Conservation (phyloP, 306 rosid genomes). For the Citrullus colocynthis region DNA sequence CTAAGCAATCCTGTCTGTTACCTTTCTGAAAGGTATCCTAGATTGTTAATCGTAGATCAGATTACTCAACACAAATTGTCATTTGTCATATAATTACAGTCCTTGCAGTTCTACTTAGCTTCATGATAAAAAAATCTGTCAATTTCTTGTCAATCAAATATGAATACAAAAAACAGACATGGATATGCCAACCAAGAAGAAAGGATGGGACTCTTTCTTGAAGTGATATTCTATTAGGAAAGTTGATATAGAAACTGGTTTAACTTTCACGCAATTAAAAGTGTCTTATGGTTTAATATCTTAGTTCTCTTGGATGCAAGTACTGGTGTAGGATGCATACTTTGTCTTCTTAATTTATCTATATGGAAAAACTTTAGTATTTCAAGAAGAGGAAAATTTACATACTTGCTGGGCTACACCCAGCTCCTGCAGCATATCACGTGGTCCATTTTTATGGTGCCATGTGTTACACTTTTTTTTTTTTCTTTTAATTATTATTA, state of each 20-base stretch:
- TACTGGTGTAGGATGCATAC: background rate
- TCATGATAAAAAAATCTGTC: background rate
- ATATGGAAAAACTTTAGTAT: too few species aligned
- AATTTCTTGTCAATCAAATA: background rate
- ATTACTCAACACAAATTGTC: background rate
- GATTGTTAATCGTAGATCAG: background rate
- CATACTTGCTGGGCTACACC: too few species aligned
- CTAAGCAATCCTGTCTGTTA: too few species aligned
- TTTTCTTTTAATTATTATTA: too few species aligned
- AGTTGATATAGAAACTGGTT: background rate
- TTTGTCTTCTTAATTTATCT: background rate
- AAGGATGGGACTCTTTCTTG: background rate
- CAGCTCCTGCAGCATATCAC: too few species aligned
- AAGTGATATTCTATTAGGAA: background rate
- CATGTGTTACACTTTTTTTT: too few species aligned
- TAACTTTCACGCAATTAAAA: background rate
- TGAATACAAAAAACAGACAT: background rate
- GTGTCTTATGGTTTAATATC: background rate
- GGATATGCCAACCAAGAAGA: background rate
- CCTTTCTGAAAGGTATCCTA: background rate
- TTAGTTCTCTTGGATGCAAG: background rate
- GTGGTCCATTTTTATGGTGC: too few species aligned
- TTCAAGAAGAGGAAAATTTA: too few species aligned
- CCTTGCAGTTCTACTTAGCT: background rate
- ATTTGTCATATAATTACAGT: background rate